Conservation (phyloP, 202 grass and related monocot genomes). For the Saccharum hybrid region DNA sequence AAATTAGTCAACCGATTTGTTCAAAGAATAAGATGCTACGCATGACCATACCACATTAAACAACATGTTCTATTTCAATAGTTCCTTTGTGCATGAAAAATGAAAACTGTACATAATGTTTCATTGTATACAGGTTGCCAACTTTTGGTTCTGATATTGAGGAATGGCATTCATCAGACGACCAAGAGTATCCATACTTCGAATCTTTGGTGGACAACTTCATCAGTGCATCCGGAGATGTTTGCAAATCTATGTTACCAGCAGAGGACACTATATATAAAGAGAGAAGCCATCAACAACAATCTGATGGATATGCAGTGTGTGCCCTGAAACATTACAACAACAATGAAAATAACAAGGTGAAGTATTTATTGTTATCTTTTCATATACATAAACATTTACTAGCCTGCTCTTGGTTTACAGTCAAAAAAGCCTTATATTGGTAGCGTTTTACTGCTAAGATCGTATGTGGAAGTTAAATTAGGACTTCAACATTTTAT, state of each 20-base stretch:
- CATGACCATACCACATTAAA: background rate
- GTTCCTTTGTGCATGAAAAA: background rate
- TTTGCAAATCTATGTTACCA: background rate
- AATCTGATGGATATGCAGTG: background rate
- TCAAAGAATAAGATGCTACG: too few species aligned
- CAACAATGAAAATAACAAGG: conserved; percentile 5
- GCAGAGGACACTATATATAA: background rate
- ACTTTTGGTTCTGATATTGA: background rate
- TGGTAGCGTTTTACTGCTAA: background rate
- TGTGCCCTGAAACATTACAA: conserved; percentile 21
- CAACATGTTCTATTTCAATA: background rate
- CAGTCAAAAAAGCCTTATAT: background rate
- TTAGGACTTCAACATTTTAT: background rate
- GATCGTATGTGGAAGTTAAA: background rate
- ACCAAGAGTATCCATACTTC: conserved; percentile 9
- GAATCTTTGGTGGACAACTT: background rate
- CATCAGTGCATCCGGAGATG: background rate
- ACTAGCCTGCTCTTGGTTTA: background rate
- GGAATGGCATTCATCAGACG: background rate
- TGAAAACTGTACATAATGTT: background rate
- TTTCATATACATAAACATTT: background rate
- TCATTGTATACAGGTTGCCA: background rate
- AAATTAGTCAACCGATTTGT: too few species aligned
- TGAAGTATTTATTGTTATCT: background rate
- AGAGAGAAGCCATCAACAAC: background rate